Evolutionary conservation across 345 rosid genomes (phyloP).

Genomic region (Punica granatum): DNA sequence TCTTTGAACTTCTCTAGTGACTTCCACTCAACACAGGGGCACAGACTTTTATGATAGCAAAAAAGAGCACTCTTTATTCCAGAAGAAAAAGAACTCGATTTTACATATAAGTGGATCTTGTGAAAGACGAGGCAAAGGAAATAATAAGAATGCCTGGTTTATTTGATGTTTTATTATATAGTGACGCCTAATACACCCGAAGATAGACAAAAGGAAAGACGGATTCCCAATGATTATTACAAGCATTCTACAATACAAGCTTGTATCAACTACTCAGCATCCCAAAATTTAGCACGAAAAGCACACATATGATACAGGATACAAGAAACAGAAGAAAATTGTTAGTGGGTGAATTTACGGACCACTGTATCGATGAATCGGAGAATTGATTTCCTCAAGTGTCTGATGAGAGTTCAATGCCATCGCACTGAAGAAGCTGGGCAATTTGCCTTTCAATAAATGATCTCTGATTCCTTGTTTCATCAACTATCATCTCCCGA

Average conservation of each 20-base stretch:
- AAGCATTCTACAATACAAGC: not conserved
- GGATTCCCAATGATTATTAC: not conserved
- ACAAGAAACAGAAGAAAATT: not conserved
- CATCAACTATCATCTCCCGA: constrained; percentile 31
- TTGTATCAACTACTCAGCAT: not conserved
- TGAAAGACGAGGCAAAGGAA: not conserved
- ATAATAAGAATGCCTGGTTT: not conserved
- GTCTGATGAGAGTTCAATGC: constrained; percentile 15
- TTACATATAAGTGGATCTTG: not conserved
- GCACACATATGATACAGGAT: not conserved
- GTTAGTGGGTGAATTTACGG: constrained; percentile 3
- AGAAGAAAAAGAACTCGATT: constrained; percentile 3
- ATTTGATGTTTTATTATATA: not conserved
- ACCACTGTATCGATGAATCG: constrained; percentile 11
- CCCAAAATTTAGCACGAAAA: constrained; percentile 3
- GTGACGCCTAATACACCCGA: not conserved
- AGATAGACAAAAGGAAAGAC: not conserved
- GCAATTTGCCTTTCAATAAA: constrained; percentile 27
- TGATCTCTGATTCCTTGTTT: constrained; percentile 36
- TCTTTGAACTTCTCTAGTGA: not conserved
- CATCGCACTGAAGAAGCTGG: constrained; percentile 22
- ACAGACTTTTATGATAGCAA: not conserved
- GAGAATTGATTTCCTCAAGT: constrained; percentile 16
- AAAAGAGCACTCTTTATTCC: not conserved
- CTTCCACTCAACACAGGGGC: not conserved